Conservation (phyloP, 257 asterid genomes). For the Penstemon davidsonii region DNA sequence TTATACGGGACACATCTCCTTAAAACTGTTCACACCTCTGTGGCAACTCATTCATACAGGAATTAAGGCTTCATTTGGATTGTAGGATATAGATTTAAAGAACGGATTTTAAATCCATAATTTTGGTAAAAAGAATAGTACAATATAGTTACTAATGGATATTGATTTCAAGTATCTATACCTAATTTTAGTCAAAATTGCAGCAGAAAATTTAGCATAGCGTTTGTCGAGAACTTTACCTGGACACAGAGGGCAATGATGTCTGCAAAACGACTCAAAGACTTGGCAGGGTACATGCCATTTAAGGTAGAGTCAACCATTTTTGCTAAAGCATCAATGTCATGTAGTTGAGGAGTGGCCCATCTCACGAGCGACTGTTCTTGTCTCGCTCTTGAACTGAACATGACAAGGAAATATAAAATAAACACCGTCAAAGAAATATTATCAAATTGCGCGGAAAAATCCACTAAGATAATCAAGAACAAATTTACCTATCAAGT, state of each 20-base stretch:
- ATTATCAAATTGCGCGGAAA: too few relatives aligned
- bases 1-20: too few relatives aligned
- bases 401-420: slow-evolving; percentile 10
- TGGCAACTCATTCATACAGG: too few relatives aligned
- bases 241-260: slow-evolving; percentile 93
- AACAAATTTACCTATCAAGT: slow-evolving; percentile 70
- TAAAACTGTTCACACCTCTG: too few relatives aligned
- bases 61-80: too few relatives aligned
- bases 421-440: too few relatives aligned
- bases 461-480: too few relatives aligned
- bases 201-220: background rate
- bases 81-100: too few relatives aligned
- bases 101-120: too few relatives aligned
- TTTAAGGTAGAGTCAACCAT: slow-evolving; percentile 91
- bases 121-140: too few relatives aligned
- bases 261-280: slow-evolving; percentile 95
- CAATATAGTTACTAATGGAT: too few relatives aligned
- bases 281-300: slow-evolving; percentile 98
- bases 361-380: slow-evolving; percentile 98
- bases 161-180: too few relatives aligned
- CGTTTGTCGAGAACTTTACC: slow-evolving; percentile 45
- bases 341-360: slow-evolving; percentile 99
- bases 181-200: background rate
- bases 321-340: slow-evolving; percentile 91
- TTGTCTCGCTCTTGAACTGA: slow-evolving; percentile 80